Percentiles rank a stretch among this genome's conserved stretches.
phyloP scores from a whole-genome alignment of 306 rosid species.

The Cotoneaster glaucophyllus region DNA sequence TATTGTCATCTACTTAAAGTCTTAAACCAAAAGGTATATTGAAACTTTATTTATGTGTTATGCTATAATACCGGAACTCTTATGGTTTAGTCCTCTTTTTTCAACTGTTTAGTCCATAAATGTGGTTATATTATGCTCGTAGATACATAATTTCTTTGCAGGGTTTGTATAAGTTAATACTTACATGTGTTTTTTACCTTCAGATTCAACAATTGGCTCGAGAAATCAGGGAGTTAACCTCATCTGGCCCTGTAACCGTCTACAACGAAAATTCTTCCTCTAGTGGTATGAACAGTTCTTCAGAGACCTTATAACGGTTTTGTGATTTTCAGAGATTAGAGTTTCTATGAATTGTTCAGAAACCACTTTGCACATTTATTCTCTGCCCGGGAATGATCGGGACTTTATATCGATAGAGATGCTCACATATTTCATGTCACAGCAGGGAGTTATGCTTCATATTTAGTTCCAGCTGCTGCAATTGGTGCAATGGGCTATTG shows the following conservation, averaged over 20 bases:
- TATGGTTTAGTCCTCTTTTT: not conserved
- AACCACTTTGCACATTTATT: not conserved
- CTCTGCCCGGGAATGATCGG: not conserved
- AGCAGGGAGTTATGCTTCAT: conserved; percentile 60
- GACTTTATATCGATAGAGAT: not conserved
- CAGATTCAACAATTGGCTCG: conserved; percentile 73
- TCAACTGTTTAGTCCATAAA: not conserved
- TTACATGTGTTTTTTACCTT: conserved; percentile 6
- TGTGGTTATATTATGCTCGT: not conserved
- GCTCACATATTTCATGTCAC: conserved; percentile 19
- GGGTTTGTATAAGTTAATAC: not conserved
- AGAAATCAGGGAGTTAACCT: conserved; percentile 67
- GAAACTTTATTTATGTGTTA: not conserved
- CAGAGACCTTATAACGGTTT: not conserved
- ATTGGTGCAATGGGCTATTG: conserved; percentile 81
- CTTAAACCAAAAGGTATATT: not conserved
- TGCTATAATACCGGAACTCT: not conserved
- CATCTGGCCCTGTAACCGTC: conserved; percentile 56
- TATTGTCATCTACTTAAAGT: not conserved
- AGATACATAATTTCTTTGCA: not conserved
- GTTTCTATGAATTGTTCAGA: not conserved
- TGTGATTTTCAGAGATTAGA: not conserved
- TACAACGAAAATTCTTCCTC: conserved; percentile 48
- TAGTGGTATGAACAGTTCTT: conserved; percentile 34
- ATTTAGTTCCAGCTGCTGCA: conserved; percentile 71